phyloP scores from a whole-genome alignment of 768 basidiomycete species.

The Boletus subcaerulescens region DNA sequence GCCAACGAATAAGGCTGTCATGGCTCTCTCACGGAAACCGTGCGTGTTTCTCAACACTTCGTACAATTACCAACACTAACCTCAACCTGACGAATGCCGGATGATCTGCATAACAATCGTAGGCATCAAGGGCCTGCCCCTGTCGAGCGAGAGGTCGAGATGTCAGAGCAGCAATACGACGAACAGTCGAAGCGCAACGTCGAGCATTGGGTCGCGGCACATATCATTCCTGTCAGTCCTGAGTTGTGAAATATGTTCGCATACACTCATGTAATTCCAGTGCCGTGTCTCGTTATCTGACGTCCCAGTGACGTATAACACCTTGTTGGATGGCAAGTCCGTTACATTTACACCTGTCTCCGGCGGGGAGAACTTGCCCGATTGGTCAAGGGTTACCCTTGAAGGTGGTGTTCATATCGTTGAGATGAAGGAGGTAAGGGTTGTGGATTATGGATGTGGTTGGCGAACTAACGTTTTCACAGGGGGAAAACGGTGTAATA shows the following conservation, averaged over 20 bases:
- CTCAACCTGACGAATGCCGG: background rate
- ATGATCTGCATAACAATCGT: background rate
- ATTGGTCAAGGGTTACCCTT: conserved; percentile 60
- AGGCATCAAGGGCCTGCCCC: conserved; percentile 60
- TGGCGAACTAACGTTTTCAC: background rate
- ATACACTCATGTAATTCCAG: conserved; percentile 17
- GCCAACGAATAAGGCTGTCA: conserved; percentile 86
- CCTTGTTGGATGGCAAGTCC: conserved; percentile 56
- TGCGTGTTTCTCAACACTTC: conserved; percentile 35
- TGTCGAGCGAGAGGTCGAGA: conserved; percentile 43
- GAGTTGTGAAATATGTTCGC: background rate
- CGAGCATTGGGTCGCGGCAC: conserved; percentile 75
- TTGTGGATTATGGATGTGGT: background rate
- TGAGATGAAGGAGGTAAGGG: conserved; percentile 57
- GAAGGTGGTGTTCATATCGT: conserved; percentile 55
- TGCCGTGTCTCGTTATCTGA: conserved; percentile 46
- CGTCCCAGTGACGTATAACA: conserved; percentile 43
- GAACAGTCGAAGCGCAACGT: conserved; percentile 60
- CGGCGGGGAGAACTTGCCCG: conserved; percentile 36
- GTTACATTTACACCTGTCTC: conserved; percentile 49
- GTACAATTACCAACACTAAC: background rate
- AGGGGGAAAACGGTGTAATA: conserved; percentile 45
- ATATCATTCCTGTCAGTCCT: conserved; percentile 71
- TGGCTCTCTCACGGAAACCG: conserved; percentile 80
- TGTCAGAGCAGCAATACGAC: conserved; percentile 69